phyloP scores from a whole-genome alignment of 192 early-diverging fungal genomes.

The Umbelopsis sp. region DNA sequence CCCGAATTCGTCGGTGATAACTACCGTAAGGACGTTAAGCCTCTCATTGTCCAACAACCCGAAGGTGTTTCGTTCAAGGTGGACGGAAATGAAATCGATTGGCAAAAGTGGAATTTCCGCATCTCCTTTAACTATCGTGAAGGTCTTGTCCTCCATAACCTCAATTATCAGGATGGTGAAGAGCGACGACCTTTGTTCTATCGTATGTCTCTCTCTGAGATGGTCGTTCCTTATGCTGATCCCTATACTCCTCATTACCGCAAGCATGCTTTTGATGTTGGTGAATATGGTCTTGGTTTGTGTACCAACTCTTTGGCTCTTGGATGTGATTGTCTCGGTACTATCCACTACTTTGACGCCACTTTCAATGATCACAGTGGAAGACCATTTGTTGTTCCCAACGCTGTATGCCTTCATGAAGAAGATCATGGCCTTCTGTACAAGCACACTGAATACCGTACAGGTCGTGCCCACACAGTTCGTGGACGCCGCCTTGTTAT shows the following conservation, averaged over 20 bases:
- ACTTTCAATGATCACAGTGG: conserved; percentile 38
- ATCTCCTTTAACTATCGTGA: conserved; percentile 47
- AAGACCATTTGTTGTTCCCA: conserved; percentile 36
- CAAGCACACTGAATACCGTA: conserved; percentile 46
- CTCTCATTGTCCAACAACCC: conserved; percentile 40
- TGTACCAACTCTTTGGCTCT: conserved; percentile 40
- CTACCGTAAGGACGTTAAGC: conserved; percentile 41
- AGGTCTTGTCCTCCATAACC: conserved; percentile 43
- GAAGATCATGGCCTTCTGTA: conserved; percentile 41
- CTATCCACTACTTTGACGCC: conserved; percentile 47
- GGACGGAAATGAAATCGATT: conserved; percentile 40
- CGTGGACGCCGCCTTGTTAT: conserved; percentile 40
- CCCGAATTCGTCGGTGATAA: conserved; percentile 43
- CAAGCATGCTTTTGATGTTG: conserved; percentile 47
- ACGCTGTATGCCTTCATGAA: conserved; percentile 44
- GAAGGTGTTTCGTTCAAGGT: conserved; percentile 44
- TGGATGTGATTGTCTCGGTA: conserved; percentile 44
- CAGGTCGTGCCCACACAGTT: conserved; percentile 35
- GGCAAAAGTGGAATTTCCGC: conserved; percentile 47
- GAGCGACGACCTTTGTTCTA: conserved; percentile 42
- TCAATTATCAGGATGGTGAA: conserved; percentile 40
- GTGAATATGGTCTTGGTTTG: conserved; percentile 45
- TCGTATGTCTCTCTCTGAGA: conserved; percentile 43
- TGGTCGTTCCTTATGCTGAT: conserved; percentile 46
- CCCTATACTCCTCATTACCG: conserved; percentile 31